Evolutionary conservation across 2,329 filamentous ascomycete genomes (phyloP).

Genomic region (Proliferodiscus dingleyae): DNA sequence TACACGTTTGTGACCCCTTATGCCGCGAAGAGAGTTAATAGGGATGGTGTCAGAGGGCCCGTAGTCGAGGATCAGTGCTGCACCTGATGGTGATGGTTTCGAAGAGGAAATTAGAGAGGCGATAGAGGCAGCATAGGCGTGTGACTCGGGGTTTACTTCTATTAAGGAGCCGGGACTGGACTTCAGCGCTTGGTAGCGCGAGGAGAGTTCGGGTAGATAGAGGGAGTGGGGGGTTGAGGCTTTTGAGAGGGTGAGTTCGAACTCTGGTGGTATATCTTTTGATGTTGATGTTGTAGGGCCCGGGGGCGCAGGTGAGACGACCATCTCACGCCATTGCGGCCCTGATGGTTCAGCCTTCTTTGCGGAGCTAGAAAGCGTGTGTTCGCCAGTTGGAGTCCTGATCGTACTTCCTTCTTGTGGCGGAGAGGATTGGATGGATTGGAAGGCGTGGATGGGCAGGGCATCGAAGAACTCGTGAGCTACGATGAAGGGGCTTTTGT

Average conservation of each 20-base stretch:
- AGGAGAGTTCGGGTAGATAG: constrained; percentile 77
- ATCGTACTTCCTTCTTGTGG: constrained; percentile 30
- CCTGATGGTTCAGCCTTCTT: constrained; percentile 29
- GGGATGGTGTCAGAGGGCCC: constrained; percentile 76
- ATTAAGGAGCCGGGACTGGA: constrained; percentile 64
- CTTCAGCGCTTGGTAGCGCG: constrained; percentile 73
- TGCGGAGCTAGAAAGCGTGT: constrained; percentile 31
- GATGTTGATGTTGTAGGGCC: constrained; percentile 45
- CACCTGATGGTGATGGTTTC: constrained; percentile 66
- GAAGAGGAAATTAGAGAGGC: constrained; percentile 84
- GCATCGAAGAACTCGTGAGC: constrained; percentile 99
- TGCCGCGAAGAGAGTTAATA: constrained; percentile 84
- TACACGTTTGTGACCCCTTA: constrained; percentile 69
- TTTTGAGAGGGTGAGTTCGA: constrained; percentile 76
- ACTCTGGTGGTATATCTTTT: constrained; percentile 62
- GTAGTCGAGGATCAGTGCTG: constrained; percentile 94
- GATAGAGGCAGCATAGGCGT: constrained; percentile 75
- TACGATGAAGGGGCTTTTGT: constrained; percentile 83
- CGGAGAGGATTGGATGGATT: constrained; percentile 58
- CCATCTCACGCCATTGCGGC: constrained; percentile 75
- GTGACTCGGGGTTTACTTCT: constrained; percentile 85
- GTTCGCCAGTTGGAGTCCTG: constrained; percentile 38
- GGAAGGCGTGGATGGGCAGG: constrained; percentile 91
- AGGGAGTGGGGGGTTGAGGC: constrained; percentile 74
- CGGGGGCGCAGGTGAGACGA: constrained; percentile 64